phyloP scores from a whole-genome alignment of 2,329 filamentous ascomycete species.

The Apiospora koreana region DNA sequence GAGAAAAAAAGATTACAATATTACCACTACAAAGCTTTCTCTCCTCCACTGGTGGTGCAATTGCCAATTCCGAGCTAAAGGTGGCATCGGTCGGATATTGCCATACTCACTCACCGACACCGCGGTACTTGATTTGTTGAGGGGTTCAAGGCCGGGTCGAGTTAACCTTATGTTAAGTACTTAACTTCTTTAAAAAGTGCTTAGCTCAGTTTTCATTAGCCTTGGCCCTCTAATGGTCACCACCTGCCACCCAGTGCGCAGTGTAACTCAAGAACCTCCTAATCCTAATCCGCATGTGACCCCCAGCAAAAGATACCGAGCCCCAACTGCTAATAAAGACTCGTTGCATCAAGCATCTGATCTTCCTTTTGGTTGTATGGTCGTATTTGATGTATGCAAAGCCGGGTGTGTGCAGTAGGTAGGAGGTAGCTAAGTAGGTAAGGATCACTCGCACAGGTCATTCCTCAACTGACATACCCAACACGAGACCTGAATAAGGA shows the following conservation, averaged over 20 bases:
- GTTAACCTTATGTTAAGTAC: too few relatives aligned
- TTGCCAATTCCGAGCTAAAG: background rate
- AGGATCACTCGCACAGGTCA: background rate
- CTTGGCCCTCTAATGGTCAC: background rate
- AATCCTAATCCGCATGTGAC: background rate
- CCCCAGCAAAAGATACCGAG: background rate
- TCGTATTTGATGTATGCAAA: background rate
- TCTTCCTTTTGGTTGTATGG: background rate
- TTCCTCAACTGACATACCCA: background rate
- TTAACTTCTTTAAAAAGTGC: background rate
- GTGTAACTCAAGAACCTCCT: too few relatives aligned
- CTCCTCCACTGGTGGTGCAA: background rate
- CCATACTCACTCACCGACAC: conserved; percentile 10
- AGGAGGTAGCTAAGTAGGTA: background rate
- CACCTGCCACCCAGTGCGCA: too few relatives aligned
- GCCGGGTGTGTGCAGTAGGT: too few relatives aligned
- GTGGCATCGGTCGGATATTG: background rate
- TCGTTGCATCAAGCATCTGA: background rate
- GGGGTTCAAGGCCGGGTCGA: background rate
- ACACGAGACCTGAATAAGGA: background rate
- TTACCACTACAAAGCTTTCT: too few relatives aligned
- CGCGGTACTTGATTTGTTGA: conserved; percentile 11
- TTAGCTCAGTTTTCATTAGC: conserved; percentile 1
- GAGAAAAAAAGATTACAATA: background rate
- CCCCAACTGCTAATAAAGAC: background rate